Percentiles rank a stretch among this genome's conserved stretches.
phyloP scores from a whole-genome alignment of 805 yeast species.

The Teunomyces pallodes region DNA sequence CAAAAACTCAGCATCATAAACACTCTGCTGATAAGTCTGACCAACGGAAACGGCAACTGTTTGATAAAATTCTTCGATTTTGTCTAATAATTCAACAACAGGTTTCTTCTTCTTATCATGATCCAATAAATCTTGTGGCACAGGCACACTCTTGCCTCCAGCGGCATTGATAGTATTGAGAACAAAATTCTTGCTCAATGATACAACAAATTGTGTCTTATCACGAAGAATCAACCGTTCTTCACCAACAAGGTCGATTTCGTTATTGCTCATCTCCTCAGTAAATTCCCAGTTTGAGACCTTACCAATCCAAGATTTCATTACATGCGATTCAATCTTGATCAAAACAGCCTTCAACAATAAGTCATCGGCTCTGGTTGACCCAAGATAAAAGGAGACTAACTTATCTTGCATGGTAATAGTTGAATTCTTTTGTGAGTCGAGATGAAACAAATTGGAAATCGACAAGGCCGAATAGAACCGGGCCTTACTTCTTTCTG shows the following conservation, averaged over 20 bases:
- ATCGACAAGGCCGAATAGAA: constrained; percentile 48
- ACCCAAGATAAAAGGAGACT: constrained; percentile 56
- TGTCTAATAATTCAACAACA: constrained; percentile 16
- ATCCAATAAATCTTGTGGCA: constrained; percentile 6
- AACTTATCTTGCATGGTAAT: constrained; percentile 47
- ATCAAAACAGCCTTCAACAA: constrained; percentile 56
- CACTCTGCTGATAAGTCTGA: constrained; percentile 22
- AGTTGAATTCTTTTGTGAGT: constrained; percentile 47
- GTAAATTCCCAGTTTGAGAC: constrained; percentile 66
- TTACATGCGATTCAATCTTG: constrained; percentile 52
- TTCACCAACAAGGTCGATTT: constrained; percentile 46
- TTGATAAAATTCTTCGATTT: constrained; percentile 24
- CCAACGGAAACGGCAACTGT: constrained; percentile 13
- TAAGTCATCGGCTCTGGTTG: constrained; percentile 58
- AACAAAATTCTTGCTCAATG: constrained; percentile 49
- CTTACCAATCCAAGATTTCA: constrained; percentile 62
- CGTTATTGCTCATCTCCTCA: constrained; percentile 39
- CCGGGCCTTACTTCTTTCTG: constrained; percentile 21
- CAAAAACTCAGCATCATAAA: constrained; percentile 73
- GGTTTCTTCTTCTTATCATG: neutral
- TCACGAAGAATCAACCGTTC: constrained; percentile 46
- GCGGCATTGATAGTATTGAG: constrained; percentile 41
- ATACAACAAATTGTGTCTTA: constrained; percentile 46
- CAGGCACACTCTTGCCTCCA: neutral
- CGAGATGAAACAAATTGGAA: constrained; percentile 47